phyloP scores from a whole-genome alignment of 345 rosid genomes.

The Salix caprea region DNA sequence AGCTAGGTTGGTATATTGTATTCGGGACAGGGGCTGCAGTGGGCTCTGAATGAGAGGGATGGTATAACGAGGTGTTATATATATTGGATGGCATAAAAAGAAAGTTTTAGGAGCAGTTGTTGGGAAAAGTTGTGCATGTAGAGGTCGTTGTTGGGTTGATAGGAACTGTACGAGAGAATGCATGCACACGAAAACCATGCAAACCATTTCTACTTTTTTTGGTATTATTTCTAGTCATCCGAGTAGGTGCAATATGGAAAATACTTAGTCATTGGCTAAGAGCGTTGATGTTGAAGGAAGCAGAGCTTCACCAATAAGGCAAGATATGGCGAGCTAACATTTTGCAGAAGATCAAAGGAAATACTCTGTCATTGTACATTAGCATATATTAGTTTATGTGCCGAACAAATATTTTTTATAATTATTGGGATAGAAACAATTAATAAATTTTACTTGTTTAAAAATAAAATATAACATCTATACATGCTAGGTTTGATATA shows the following conservation, averaged over 20 bases:
- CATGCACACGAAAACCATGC: conserved; percentile 34
- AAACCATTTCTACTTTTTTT: background rate
- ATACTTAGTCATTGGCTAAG: background rate
- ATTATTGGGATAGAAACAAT: no score
- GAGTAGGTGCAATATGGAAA: conserved; percentile 6
- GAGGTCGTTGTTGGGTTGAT: conserved; percentile 40
- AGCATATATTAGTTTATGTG: no score
- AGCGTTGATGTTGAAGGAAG: no score
- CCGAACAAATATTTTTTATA: no score
- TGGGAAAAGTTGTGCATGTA: conserved; percentile 36
- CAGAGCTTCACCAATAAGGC: no score
- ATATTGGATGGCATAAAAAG: conserved; percentile 27
- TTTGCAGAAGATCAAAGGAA: no score
- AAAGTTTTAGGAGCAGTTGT: conserved; percentile 64
- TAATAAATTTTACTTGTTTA: no score
- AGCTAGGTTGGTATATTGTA: background rate
- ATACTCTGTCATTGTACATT: no score
- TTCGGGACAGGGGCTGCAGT: background rate
- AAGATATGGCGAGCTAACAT: no score
- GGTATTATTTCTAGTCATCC: background rate
- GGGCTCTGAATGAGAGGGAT: background rate
- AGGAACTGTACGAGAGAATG: conserved; percentile 23
- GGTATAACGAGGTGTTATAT: conserved; percentile 6
- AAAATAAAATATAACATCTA: no score
- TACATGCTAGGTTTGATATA: no score